Evolutionary conservation across 352 stramenopile genomes (phyloP), one percentile per base, ranked within the genome.

Genomic region (Phytophthora tubulina): DNA sequence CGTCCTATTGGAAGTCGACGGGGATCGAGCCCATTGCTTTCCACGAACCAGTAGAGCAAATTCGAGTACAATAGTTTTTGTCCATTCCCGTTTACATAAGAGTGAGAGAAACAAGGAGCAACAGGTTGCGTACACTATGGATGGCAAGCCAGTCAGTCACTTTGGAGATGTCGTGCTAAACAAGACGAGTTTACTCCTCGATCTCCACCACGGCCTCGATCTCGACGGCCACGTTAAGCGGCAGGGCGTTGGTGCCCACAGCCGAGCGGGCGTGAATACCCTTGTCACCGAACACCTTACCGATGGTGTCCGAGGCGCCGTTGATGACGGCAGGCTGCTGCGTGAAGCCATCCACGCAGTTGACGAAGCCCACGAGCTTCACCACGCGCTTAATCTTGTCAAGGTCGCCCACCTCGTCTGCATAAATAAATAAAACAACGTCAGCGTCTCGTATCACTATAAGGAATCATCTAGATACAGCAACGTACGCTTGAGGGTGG

Each of bases 121-220:
- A 56, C 41, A 14, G 33, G 56, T 57, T 61, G 51, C 33, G 46
- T 31, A 42, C 35, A n/a, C 32, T 27, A 60, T 27, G 15, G 52
- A 36, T 58, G 55, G 50, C 48, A 38, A 67, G n/a, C 14, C 27
- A 56, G 31, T 61, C 7, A 32, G n/a, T 48, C 6, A 39, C 38
- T 17, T 39, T 1, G 21, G 48, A 3, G 38, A 21, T 17, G 27
- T 8, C 31, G 27, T 17, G 35, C 14, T 21, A 30, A 44, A 53
- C 27, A 59, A 13, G 15, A 21, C 8, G 27, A 35, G 11, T 27
- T 72, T 86, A 91, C 52, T 97, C 81, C 58, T 98, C 88, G 45
- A 99, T 78, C 84, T 99, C 95, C 15, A 99, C 89, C 65, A 99
- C 93, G 62, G 95, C 92, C 82, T 99, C 97, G 36, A 99, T 92